Evolutionary conservation across 2,329 filamentous ascomycete species (phyloP), one percentile per base, ranked within the genome.

Genomic region (Huntiella moniliformis): DNA sequence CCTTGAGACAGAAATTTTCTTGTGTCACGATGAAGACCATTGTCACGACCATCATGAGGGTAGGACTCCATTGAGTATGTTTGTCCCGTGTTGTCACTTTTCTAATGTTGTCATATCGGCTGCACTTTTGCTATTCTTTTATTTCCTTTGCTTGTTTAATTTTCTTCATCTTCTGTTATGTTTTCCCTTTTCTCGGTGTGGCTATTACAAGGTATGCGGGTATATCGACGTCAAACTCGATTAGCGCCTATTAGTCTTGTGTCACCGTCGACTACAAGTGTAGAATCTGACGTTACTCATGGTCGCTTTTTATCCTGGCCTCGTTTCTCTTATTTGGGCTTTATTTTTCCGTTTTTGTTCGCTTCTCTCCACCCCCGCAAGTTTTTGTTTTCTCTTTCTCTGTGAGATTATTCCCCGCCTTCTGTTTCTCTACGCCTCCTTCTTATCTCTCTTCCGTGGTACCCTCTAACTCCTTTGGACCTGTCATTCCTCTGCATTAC

Each of bases 261-360:
- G 47, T 43, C 38, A 46, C 47, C 47, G 47, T 45, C 42, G 32
- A 38, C 45, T 49, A 22, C 42, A 31, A 28, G 22, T 28, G 22
- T 28, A 28, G 22, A 6, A 28, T 2, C 22, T 28, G 22, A 28
- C 22, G 22, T 28, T 28, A 28, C 22, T 28, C 22, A 28, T 28
- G 7, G 22, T 28, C 22, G 22, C 22, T 28, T 28, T 28, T 28
- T 28, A 28, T 28, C 22, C 22, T 28, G 22, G 22, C 22, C 22
- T 28, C 22, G 22, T 28, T 28, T 6, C 22, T 28, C 22, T 28
- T 28, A 28, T 28, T 28, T 28, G 22, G 22, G 22, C 22, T 7
- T 37, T 37, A 13, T 7, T 16, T 39, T 16, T 18, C 15, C 10
- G 6, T 39, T 15, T 39, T 17, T n/a, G 16, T 22, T 39, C 22